A percentile compares a stretch with the other conserved stretches of the same genome.
phyloP scores from a whole-genome alignment of 2,329 filamentous ascomycete genomes.

The Incumbomyces lentus region DNA sequence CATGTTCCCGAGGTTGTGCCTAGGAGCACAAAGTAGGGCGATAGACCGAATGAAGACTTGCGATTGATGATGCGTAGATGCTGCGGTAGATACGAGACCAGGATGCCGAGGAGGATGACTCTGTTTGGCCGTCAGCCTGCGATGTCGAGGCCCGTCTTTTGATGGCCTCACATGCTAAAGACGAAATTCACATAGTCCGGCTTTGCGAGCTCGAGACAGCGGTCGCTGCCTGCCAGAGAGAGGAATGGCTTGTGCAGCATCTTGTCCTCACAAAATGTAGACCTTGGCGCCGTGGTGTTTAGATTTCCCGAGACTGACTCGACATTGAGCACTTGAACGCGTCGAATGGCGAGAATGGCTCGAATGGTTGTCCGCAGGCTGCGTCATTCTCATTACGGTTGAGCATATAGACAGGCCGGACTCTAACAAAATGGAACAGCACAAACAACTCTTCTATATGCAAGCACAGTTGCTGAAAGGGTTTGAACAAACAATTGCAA shows the following conservation, averaged over 20 bases:
- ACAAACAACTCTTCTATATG: too few relatives aligned
- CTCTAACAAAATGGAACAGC: too few relatives aligned
- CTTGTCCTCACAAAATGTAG: not conserved
- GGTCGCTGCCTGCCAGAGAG: not conserved
- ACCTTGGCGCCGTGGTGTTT: too few relatives aligned
- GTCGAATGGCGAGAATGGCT: too few relatives aligned
- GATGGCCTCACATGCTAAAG: constrained; percentile 14
- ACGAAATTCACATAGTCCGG: constrained; percentile 20
- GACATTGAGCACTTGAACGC: too few relatives aligned
- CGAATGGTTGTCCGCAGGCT: too few relatives aligned
- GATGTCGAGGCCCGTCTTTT: too few relatives aligned
- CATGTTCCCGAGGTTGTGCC: constrained; percentile 82
- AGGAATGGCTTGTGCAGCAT: constrained; percentile 3
- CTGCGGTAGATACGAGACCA: constrained; percentile 89
- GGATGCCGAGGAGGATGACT: constrained; percentile 74
- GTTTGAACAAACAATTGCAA: too few relatives aligned
- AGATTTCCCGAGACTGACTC: too few relatives aligned
- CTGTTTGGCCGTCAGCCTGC: constrained; percentile 24
- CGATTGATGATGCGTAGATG: constrained; percentile 82
- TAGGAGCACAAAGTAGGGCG: constrained; percentile 89
- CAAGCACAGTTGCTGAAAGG: too few relatives aligned
- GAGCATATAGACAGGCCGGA: too few relatives aligned
- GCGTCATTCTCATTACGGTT: too few relatives aligned
- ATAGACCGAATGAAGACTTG: constrained; percentile 84
- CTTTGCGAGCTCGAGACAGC: constrained; percentile 16